Evolutionary conservation across 2,329 filamentous ascomycete genomes (phyloP), one percentile per base, ranked within the genome.

Genomic region (Aspergillus costaricaensis): DNA sequence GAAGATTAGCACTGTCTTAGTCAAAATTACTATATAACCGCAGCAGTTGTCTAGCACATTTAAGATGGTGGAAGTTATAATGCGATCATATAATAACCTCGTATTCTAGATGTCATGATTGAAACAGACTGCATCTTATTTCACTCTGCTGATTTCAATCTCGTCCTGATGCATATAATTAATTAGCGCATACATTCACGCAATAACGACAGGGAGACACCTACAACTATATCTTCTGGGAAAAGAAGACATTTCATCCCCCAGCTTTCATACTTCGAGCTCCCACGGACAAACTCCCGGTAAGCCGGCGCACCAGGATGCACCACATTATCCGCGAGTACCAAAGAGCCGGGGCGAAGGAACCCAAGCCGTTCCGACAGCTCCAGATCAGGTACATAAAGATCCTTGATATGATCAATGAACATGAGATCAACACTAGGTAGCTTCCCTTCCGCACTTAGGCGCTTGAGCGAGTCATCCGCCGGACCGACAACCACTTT

Each of bases 331-430:
- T 82, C 79, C 2, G 80, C 79, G 1, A 76, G 72, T 5, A 80
- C 60, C 9, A 78, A 63, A 0, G 89, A 89, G 12, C 52, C 21
- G 0, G 83, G 80, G 0, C 79, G 79, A 3, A 95, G 80, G 30
- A 94, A 72, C 0, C 82, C 83, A 4, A 93, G 77, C 41, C 89
- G 82, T 77, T 95, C 91, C 70, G 88, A 91, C 0, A 92, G 82
- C 76, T 92, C 92, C 62, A 94, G 75, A 68, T 95, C 91, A 0
- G 85, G 82, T 1, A 84, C 85, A 72, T 94, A 94, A 0, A 92
- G 80, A 41, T 93, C 76, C 67, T 92, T 89, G 62, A 92, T 85
- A 49, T 83, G 81, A 25, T 80, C 75, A n/a, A 55, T 23, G 7
- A 55, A 55, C 15, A 55, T 10, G 4, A 55, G 2, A 17, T 55